Base-by-base conservation (phyloP, 1,284 basidiomycete species). In the Ustilago xerochloae region DNA sequence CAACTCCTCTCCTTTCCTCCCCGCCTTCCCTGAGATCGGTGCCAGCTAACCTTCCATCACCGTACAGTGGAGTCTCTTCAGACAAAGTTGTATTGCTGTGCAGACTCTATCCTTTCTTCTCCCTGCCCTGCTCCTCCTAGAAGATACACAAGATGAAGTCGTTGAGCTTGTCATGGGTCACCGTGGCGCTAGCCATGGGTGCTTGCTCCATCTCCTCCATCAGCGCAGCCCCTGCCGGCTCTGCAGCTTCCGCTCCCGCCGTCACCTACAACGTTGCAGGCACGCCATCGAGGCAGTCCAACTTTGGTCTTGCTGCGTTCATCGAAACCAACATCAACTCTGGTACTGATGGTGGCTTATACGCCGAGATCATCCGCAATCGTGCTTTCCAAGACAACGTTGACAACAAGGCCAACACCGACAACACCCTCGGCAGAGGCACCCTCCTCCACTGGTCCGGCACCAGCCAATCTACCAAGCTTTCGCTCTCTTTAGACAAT, bases 341-440 rank as follows among this genome's bases (percentile, higher is more conserved):
- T 6, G 76, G 73, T 13, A 76, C 74, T 13, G 76, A 78, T 49
- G 76, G 76, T 7, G 76, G 76, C 20, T 56, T 78, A n/a, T 78
- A 78, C 22, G 73, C 67, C 5, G 76, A 78, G 56, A 50, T 74
- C 32, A 77, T 78, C 28, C 52, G 62, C 41, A 74, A 75, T 29
- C 66, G 75, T 2, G 75, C 75, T 12, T 75, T 77, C 60, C 75
- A 77, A 35, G 53, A 63, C 28, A 64, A 63, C 29, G 43, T 38
- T 26, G 56, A 29, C 49, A 57, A 56, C 24, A 43, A 39, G 5
- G 30, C 39, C 36, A 43, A 48, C 39, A 33, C n/a, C 16, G 47
- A 62, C 33, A 46, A 59, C n/a, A 50, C 36, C 2, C 58, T 72
- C 16, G 72, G 72, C 15, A 39, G 45, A 20, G 72, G 72, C n/a